Base-by-base conservation (phyloP, 1,284 basidiomycete genomes). In the Sporisorium scitamineum region DNA sequence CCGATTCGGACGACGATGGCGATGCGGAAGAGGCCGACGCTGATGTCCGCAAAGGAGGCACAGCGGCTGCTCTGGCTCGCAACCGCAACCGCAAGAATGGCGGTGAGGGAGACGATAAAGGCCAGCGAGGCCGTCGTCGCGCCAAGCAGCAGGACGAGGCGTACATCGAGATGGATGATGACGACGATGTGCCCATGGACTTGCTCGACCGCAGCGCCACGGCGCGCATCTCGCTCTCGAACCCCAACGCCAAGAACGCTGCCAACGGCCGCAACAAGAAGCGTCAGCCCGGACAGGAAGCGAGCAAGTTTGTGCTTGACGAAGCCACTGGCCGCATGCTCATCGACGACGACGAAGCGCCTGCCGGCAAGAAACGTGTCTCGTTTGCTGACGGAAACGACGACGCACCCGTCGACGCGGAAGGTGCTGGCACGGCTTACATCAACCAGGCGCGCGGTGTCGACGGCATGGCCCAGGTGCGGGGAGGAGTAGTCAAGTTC, bases 141-240 rank as follows among this genome's bases (percentile, higher is more conserved):
- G 55, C 59, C 50, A 74, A 77, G 69, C 75, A 83, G 37, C 76
- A 80, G 42, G 90, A 42, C 24, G 81, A 86, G n/a, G 85, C 87
- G 20, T 89, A 87, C 81, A 89, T 99, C 63, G 90, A 93, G 41
- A 70, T 70, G 57, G 72, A 75, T 22, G 88, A 93, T 75, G 96
- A 98, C 84, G 92, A 94, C 63, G 94, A 98, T 81, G 92, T 95
- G 78, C 96, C 97, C 1, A 93, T 97, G 91, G 96, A 99, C 87
- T 88, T 99, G 61, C 88, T 99, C 7, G 91, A 94, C 66, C 92
- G 95, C 47, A 64, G 66, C 27, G 79, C 81, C 31, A 70, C 65
- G 5, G 68, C 73, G 0, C 65, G 71, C 10, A 76, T 72, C 53
- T 57, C 60, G 18, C 67, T 80, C 27, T 22, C 58, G 34, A 72